These are phyloP conservation scores for Ascomycota sp. DNA, from an alignment of 2,329 filamentous ascomycete genomes.

Conservation along the genomic window DNA sequence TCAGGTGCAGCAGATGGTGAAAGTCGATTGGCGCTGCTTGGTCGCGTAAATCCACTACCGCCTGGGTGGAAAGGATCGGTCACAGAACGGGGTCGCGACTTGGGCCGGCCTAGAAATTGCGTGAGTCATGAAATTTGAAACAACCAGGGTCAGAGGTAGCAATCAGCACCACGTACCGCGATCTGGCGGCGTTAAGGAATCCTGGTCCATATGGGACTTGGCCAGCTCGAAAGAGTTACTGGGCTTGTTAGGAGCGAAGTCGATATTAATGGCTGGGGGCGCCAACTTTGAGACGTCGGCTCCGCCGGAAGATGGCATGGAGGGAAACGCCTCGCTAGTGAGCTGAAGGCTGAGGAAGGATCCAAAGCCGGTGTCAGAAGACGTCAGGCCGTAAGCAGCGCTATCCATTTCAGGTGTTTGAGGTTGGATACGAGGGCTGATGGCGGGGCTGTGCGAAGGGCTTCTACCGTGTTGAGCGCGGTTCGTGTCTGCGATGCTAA, in stretches of 20 bases:
- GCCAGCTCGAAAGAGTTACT: slow-evolving; percentile 19
- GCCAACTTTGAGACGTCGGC: slow-evolving; percentile 56
- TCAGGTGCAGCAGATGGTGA: slow-evolving; percentile 29
- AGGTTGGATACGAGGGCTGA: slow-evolving; percentile 37
- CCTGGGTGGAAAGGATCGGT: slow-evolving; percentile 35
- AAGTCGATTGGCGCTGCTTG: slow-evolving; percentile 18
- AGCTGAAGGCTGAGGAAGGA: slow-evolving; percentile 17
- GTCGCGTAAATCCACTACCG: slow-evolving; percentile 17
- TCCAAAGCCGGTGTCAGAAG: slow-evolving; percentile 17
- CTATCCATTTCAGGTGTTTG: slow-evolving; percentile 31
- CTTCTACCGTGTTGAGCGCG: slow-evolving; percentile 51
- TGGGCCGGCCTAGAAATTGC: slow-evolving; percentile 19
- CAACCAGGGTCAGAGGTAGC: background rate
- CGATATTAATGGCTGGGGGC: slow-evolving; percentile 85
- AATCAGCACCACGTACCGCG: slow-evolving; percentile 24
- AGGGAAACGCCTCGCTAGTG: slow-evolving; percentile 27
- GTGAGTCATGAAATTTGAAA: background rate
- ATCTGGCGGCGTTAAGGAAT: slow-evolving; percentile 67
- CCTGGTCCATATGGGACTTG: slow-evolving; percentile 44
- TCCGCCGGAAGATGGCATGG: slow-evolving; percentile 22
- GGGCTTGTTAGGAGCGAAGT: slow-evolving; percentile 52
- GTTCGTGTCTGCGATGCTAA: slow-evolving; percentile 57
- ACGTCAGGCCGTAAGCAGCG: slow-evolving; percentile 20
- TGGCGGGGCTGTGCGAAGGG: slow-evolving; percentile 51
- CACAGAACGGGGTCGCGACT: slow-evolving; percentile 29